These are phyloP conservation scores for Sesbania bispinosa DNA, from an alignment of 306 rosid species.

Conservation along the genomic window DNA sequence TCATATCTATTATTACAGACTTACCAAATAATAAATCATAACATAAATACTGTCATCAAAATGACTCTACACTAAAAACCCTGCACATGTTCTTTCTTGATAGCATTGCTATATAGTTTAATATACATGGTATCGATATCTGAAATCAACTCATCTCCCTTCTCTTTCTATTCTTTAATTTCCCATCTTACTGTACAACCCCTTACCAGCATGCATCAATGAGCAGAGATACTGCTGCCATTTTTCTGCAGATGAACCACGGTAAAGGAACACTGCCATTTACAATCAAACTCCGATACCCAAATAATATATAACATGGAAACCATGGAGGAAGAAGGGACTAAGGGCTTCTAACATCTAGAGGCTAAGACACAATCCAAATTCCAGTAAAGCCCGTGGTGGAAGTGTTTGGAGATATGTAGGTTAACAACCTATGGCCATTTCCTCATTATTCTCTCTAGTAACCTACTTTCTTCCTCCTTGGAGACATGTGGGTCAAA, in stretches of 20 bases:
- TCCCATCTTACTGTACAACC: constrained; percentile 31
- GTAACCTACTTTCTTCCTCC: constrained; percentile 58
- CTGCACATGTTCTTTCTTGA: neutral
- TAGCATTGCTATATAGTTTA: neutral
- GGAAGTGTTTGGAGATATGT: no score
- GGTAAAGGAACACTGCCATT: neutral
- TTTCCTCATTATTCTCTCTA: constrained; percentile 55
- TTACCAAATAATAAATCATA: neutral
- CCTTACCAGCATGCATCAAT: neutral
- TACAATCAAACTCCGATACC: constrained; percentile 19
- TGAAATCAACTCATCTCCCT: neutral
- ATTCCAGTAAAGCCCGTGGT: constrained; percentile 11
- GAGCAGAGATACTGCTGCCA: constrained; percentile 6
- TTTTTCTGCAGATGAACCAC: constrained; percentile 10
- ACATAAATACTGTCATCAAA: neutral
- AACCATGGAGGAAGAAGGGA: constrained; percentile 2
- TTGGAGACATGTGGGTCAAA: constrained; percentile 57
- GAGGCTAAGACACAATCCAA: neutral
- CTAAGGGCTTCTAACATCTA: neutral
- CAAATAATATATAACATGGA: constrained; percentile 16
- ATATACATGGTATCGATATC: constrained; percentile 19
- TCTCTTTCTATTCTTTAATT: neutral
- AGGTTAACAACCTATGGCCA: constrained; percentile 47
- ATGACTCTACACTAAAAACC: neutral
- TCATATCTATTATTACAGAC: neutral